Evolutionary conservation across 164 flowering plant genomes (phyloP).

Genomic region (Macadamia tetraphylla): DNA sequence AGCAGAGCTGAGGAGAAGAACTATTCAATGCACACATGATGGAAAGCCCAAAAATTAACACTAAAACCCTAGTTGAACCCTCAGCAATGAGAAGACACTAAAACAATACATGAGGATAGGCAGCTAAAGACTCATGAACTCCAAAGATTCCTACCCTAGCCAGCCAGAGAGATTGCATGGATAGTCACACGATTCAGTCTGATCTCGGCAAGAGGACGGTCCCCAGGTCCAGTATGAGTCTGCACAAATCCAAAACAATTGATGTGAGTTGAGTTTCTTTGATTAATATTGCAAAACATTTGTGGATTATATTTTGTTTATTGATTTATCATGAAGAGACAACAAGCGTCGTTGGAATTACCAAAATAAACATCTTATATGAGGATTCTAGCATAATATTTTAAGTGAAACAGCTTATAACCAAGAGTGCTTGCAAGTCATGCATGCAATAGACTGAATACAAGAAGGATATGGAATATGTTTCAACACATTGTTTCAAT

Average conservation of each 20-base stretch:
- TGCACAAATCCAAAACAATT: conserved; percentile 19
- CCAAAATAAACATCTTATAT: conserved; percentile 14
- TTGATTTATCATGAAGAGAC: neutral
- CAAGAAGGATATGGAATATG: no score
- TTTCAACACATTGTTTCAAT: no score
- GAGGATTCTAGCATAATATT: no score
- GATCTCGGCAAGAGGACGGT: conserved; percentile 64
- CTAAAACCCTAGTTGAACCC: neutral
- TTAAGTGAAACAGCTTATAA: no score
- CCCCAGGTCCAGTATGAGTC: conserved; percentile 53
- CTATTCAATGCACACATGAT: neutral
- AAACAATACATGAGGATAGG: neutral
- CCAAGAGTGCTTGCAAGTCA: no score
- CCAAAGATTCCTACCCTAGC: conserved; percentile 23
- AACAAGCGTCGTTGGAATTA: neutral
- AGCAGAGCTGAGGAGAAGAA: neutral
- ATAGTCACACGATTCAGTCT: conserved; percentile 91
- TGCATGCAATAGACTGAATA: no score
- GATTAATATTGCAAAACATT: neutral
- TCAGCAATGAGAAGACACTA: neutral
- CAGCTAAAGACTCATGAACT: neutral
- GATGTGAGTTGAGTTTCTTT: neutral
- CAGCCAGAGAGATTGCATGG: conserved; percentile 96
- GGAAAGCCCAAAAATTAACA: neutral
- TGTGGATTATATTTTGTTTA: neutral